These are phyloP conservation scores for Xylaria acuta DNA, from an alignment of 495 filamentous ascomycete species.

Conservation along the genomic window DNA sequence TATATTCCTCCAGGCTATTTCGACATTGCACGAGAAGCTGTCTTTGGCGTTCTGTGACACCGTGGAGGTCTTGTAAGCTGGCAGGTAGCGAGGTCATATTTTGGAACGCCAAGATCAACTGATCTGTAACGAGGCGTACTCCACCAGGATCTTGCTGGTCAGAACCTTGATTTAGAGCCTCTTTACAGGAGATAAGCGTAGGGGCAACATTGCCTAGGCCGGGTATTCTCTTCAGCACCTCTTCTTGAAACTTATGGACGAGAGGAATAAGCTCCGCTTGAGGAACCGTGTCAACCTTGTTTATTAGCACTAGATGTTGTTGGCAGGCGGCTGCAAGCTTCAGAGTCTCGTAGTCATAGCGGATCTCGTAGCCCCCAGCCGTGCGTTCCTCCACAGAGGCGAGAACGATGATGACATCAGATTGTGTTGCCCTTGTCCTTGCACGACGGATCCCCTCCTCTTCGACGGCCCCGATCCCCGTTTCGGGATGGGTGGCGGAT, in stretches of 20 bases:
- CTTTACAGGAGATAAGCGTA: constrained; percentile 39
- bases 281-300: constrained; percentile 75
- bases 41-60: constrained; percentile 88
- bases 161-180: constrained; percentile 42
- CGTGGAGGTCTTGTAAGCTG: constrained; percentile 79
- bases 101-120: constrained; percentile 71
- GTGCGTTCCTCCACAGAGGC: constrained; percentile 65
- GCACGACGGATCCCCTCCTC: constrained; percentile 90
- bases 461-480: constrained; percentile 74
- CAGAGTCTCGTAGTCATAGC: constrained; percentile 56
- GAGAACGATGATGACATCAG: constrained; percentile 86
- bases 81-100: constrained; percentile 69
- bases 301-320: constrained; percentile 73
- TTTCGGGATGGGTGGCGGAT: constrained; percentile 33
- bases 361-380: constrained; percentile 45
- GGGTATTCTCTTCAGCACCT: constrained; percentile 40
- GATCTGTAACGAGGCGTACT: constrained; percentile 71
- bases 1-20: constrained; percentile 71
- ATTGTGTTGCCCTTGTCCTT: constrained; percentile 76
- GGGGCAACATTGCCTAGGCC: constrained; percentile 36
- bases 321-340: constrained; percentile 58
- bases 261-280: constrained; percentile 36
- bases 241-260: constrained; percentile 40
- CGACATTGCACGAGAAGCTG: constrained; percentile 77
- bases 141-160: constrained; percentile 63